phyloP scores from a whole-genome alignment of 2,329 filamentous ascomycete species.

The Aureobasidium leucospermi region DNA sequence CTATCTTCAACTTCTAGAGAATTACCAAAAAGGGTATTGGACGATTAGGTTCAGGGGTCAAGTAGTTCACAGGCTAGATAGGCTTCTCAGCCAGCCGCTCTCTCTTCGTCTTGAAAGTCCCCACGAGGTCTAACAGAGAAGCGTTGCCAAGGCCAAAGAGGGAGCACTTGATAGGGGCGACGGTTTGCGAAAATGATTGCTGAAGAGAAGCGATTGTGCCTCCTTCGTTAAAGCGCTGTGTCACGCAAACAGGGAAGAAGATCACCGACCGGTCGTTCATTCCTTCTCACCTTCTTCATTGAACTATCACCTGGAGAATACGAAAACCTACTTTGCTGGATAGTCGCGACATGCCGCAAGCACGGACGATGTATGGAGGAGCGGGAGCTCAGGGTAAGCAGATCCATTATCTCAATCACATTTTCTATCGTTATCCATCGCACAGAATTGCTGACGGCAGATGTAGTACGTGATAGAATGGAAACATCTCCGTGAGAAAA shows the following conservation, averaged over 20 bases:
- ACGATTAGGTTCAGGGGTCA: conserved; percentile 2
- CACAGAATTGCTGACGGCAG: conserved; percentile 3
- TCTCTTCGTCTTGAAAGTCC: neutral
- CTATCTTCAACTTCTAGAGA: neutral
- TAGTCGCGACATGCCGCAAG: conserved; percentile 1
- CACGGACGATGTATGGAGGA: conserved; percentile 3
- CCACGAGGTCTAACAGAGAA: neutral
- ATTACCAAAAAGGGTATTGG: neutral
- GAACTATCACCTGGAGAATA: neutral
- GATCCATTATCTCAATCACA: neutral
- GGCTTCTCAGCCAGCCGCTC: neutral
- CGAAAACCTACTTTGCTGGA: neutral
- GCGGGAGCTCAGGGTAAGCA: conserved; percentile 5
- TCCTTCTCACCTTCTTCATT: neutral
- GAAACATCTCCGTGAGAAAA: neutral
- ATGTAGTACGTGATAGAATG: neutral
- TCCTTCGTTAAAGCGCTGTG: neutral
- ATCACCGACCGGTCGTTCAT: neutral
- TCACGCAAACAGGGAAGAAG: neutral
- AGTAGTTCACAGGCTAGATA: neutral
- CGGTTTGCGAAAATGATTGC: neutral
- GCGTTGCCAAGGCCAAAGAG: conserved; percentile 4
- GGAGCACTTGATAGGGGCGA: conserved; percentile 1
- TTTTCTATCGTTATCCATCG: neutral
- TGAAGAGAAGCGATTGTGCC: neutral